A percentile compares a stretch with the other conserved stretches of the same genome.
Conservation (phyloP, 73 alveolate species). For the Paramecium pentaurelia region DNA sequence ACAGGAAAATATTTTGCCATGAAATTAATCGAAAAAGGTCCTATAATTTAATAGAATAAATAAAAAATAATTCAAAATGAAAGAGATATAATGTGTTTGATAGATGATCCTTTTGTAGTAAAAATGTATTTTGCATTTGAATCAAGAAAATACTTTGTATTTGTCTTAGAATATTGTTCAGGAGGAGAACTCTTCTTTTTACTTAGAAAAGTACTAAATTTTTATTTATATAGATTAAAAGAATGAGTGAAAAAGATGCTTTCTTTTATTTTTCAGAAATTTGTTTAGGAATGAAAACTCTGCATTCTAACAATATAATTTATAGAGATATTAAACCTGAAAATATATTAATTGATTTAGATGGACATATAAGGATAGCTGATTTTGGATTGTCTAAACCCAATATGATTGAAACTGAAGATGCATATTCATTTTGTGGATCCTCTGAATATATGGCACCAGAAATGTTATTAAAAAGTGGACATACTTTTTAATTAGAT, state of each 20-base stretch:
- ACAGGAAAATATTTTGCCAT: constrained; percentile 36
- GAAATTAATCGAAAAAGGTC: constrained; percentile 39
- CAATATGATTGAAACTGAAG: constrained; percentile 42
- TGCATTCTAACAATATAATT: constrained; percentile 57
- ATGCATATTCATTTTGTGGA: constrained; percentile 69
- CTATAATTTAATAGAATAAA: background rate
- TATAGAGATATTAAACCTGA: constrained; percentile 81
- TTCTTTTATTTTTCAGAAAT: constrained; percentile 66
- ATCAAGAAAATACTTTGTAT: constrained; percentile 73
- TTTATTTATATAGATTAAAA: constrained; percentile 32
- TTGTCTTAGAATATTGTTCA: constrained; percentile 86
- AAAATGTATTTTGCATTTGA: constrained; percentile 85
- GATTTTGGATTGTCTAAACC: constrained; percentile 71
- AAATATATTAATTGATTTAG: constrained; percentile 68
- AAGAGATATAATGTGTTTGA: constrained; percentile 78
- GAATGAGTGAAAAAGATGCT: constrained; percentile 69
- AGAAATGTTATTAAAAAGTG: constrained; percentile 66
- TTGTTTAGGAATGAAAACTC: constrained; percentile 67
- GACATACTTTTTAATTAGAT: constrained; percentile 62
- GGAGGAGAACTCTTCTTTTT: constrained; percentile 67
- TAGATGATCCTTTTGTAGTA: constrained; percentile 84
- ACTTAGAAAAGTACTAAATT: constrained; percentile 49
- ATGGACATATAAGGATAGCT: constrained; percentile 64
- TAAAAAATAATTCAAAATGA: constrained; percentile 65
- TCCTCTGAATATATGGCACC: constrained; percentile 75